Base-by-base conservation (phyloP, 2,329 filamentous ascomycete genomes). In the Pseudogymnoascus sp. region DNA sequence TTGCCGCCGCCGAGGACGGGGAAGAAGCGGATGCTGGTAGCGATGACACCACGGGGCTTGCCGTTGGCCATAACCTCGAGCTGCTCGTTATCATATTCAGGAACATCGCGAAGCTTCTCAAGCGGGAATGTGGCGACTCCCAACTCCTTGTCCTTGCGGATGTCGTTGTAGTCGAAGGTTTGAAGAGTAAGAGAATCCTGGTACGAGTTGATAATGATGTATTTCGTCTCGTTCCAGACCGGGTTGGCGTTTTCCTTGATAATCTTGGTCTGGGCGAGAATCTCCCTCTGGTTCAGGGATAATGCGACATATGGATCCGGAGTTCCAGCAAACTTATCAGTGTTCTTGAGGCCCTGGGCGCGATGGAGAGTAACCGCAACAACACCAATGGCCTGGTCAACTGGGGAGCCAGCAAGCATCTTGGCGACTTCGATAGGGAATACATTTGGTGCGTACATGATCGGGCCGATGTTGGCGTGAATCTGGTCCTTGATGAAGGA, bases 401-500 rank as follows among this genome's bases (percentile, higher is more conserved):
- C 90, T 0, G 94, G 87, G 63, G 89, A 93, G 63, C 94, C 94
- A 45, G 93, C 90, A 66, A 99, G 81, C 90, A 99, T 94, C 82
- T 99, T 97, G 68, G 94, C 94, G 62, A 99, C 91, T 72, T 99
- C 94, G 67, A 99, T 94, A 13, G 94, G 94, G 80, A 99, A 99
- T 59, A 97, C 92, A 69, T 99, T 96, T 7, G 94, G 94, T 37
- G 86, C 87, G 72, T 99, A 99, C 91, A 99, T 96, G 88, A 99
- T 97, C 0, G 94, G 95, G 1, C 86, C 88, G 59, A 99, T 78
- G 71, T 93, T 97, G 65, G 88, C 89, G 74, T 99, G 95, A 60
- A 99, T 96, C 77, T 96, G 91, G 69, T 99, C 94, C 72, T 90
- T 86, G 69, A 99, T 99, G 75, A 99, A 99, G 62, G 75, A 83